Percentiles rank a stretch among this genome's conserved stretches.
Conservation (phyloP, 2,329 filamentous ascomycete species). For the Monosporascus sp. region DNA sequence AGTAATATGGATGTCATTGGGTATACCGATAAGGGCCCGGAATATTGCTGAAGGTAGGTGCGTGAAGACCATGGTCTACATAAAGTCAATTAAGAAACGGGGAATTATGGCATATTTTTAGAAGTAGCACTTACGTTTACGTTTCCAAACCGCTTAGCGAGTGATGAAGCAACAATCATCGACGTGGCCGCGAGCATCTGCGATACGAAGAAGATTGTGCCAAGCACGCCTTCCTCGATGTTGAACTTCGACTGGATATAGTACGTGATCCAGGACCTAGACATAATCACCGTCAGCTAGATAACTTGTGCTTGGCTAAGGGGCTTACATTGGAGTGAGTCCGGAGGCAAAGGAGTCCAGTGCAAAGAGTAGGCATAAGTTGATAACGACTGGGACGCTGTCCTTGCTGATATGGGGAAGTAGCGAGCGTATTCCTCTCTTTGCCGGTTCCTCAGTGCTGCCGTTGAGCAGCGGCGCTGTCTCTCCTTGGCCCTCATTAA, state of each 20-base stretch:
- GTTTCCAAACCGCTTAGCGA: conserved; percentile 54
- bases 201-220: conserved; percentile 50
- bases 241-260: conserved; percentile 47
- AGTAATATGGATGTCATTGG: conserved; percentile 46
- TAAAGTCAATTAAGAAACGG: conserved; percentile 11
- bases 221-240: conserved; percentile 44
- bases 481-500: conserved; percentile 7
- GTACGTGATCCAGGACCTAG: conserved; percentile 53
- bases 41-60: conserved; percentile 65
- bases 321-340: conserved; percentile 56
- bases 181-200: conserved; percentile 47
- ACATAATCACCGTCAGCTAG: background rate
- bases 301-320: conserved; percentile 42
- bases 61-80: conserved; percentile 68
- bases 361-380: conserved; percentile 53
- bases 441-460: background rate
- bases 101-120: conserved; percentile 17
- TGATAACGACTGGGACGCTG: conserved; percentile 44
- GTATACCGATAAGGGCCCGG: conserved; percentile 57
- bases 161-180: conserved; percentile 47
- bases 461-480: conserved; percentile 15
- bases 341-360: conserved; percentile 50
- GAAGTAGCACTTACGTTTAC: conserved; percentile 54
- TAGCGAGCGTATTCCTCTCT: conserved; percentile 23
- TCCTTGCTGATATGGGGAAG: conserved; percentile 46